Evolutionary conservation across 306 rosid species (phyloP).

Genomic region (Cucurbita moschata): DNA sequence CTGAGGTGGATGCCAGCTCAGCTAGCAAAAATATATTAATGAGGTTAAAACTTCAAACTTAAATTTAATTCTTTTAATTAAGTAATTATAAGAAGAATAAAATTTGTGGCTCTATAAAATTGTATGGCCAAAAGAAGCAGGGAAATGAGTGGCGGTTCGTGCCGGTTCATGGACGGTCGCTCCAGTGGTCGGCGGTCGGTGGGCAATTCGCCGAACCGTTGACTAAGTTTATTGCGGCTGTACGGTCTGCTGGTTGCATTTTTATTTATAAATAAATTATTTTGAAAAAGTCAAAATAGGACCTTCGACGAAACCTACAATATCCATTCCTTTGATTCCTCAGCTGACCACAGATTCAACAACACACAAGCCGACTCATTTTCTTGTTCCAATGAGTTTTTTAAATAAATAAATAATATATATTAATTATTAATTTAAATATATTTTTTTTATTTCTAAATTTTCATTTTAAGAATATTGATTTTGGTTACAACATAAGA

Average conservation of each 20-base stretch:
- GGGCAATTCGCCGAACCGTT: not conserved
- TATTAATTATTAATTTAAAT: not conserved
- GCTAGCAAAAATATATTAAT: too few species aligned
- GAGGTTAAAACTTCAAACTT: not conserved
- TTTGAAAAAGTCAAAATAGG: not conserved
- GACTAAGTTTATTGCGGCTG: not conserved
- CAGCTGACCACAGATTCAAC: not conserved
- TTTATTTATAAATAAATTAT: not conserved
- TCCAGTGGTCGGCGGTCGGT: not conserved
- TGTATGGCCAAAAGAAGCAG: not conserved
- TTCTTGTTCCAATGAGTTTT: not conserved
- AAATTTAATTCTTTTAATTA: not conserved
- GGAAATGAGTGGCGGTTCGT: not conserved
- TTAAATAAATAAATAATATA: not conserved
- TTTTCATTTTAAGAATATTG: not conserved
- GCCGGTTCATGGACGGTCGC: not conserved
- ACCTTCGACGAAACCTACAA: constrained; percentile 3
- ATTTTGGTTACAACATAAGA: too few species aligned
- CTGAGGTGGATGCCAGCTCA: too few species aligned
- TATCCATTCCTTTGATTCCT: not conserved
- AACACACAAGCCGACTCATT: not conserved
- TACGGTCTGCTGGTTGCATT: not conserved
- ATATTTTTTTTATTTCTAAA: too few species aligned
- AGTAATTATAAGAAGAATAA: not conserved
- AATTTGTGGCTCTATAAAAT: not conserved